Conservation (phyloP, 116 monocot genomes). For the Phalaenopsis hybrid region DNA sequence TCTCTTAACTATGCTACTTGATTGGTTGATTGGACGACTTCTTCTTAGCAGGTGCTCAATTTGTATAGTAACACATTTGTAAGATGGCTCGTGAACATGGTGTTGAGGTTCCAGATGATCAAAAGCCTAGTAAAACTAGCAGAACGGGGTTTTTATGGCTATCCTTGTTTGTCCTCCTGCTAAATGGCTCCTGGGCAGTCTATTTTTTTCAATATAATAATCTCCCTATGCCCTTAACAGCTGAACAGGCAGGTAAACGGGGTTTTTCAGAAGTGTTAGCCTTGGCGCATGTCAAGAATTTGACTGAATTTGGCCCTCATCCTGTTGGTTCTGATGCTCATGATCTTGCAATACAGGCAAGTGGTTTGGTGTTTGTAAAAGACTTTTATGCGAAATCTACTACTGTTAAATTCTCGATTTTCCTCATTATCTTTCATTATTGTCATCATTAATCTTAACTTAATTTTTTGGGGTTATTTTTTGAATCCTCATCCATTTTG, state of each 20-base stretch:
- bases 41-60: background rate
- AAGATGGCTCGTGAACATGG: constrained; percentile 27
- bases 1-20: background rate
- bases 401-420: background rate
- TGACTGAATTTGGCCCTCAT: constrained; percentile 80
- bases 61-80: background rate
- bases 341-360: constrained; percentile 72
- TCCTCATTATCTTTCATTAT: too few relatives aligned
- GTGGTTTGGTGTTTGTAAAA: background rate
- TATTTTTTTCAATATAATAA: constrained; percentile 56
- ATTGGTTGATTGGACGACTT: background rate
- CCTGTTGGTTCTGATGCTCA: constrained; percentile 82
- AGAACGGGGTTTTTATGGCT: constrained; percentile 54
- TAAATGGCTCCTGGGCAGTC: constrained; percentile 69
- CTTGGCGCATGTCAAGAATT: constrained; percentile 70
- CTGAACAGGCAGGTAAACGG: constrained; percentile 71
- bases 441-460: background rate
- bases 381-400: background rate
- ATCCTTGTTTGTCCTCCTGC: constrained; percentile 47
- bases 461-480: background rate
- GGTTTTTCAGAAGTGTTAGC: constrained; percentile 89
- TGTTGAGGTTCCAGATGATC: constrained; percentile 15
- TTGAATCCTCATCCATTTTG: background rate
- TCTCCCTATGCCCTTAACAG: constrained; percentile 58
- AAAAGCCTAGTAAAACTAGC: constrained; percentile 11